Conservation (phyloP, 2,329 filamentous ascomycete species). For the Bipolaris bicolor region DNA sequence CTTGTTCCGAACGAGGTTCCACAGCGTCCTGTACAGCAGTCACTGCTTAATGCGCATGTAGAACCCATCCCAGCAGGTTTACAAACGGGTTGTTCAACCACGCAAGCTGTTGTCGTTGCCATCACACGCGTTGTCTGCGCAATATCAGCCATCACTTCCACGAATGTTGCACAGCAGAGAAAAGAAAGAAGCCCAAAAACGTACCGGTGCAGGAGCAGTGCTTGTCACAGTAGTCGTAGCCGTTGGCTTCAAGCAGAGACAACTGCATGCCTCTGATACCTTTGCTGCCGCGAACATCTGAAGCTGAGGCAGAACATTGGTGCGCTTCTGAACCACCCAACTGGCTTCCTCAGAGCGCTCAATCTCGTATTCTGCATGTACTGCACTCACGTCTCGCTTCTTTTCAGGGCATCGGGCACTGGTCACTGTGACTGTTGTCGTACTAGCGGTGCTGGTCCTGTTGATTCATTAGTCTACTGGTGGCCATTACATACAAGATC, state of each 20-base stretch:
- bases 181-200: neutral
- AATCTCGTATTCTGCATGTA: neutral
- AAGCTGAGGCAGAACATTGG: neutral
- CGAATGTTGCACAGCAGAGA: neutral
- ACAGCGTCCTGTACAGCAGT: neutral
- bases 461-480: neutral
- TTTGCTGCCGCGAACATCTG: neutral
- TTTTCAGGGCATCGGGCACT: neutral
- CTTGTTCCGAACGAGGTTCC: neutral
- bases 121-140: neutral
- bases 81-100: neutral
- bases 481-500: too few relatives aligned
- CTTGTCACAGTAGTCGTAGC: neutral
- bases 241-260: neutral
- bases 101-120: neutral
- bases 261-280: neutral
- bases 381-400: neutral
- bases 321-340: neutral
- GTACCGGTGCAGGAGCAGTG: neutral
- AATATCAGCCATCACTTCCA: neutral
- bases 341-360: neutral
- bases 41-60: neutral
- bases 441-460: neutral
- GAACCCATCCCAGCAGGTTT: neutral
- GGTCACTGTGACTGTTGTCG: neutral